Percentiles rank a stretch among this genome's conserved stretches.
phyloP scores from a whole-genome alignment of 768 basidiomycete species.

The Sistotremastrum suecicum region DNA sequence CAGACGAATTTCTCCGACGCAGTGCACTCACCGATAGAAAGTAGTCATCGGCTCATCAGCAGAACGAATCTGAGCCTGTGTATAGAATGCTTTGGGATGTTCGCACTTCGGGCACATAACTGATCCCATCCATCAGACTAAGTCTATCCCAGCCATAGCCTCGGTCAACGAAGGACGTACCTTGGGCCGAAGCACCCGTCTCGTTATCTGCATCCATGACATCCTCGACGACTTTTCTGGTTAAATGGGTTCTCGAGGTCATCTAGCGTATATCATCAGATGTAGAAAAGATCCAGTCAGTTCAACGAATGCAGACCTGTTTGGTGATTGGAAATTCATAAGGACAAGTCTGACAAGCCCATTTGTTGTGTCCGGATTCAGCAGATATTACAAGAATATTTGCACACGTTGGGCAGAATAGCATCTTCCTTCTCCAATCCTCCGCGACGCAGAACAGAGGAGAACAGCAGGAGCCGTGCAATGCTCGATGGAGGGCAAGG shows the following conservation, averaged over 20 bases:
- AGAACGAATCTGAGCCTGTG: slow-evolving; percentile 90
- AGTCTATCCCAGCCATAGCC: not conserved
- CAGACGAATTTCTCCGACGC: too few relatives aligned
- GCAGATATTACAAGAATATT: slow-evolving; percentile 72
- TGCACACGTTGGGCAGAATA: slow-evolving; percentile 91
- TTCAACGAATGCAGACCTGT: slow-evolving; percentile 33
- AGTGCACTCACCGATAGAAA: slow-evolving; percentile 2
- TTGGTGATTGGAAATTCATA: slow-evolving; percentile 91
- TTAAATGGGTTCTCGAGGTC: slow-evolving; percentile 76
- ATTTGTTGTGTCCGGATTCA: slow-evolving; percentile 77
- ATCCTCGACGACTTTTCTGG: slow-evolving; percentile 88
- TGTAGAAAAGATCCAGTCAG: not conserved
- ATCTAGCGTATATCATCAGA: slow-evolving; percentile 36
- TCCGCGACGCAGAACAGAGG: not conserved
- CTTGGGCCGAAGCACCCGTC: slow-evolving; percentile 78
- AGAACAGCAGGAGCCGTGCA: too few relatives aligned
- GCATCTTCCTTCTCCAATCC: slow-evolving; percentile 31
- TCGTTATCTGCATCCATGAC: slow-evolving; percentile 88
- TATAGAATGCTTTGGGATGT: slow-evolving; percentile 75
- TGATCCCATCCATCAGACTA: slow-evolving; percentile 8
- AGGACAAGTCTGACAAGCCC: slow-evolving; percentile 86
- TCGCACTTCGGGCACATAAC: slow-evolving; percentile 71
- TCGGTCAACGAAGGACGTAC: slow-evolving; percentile 24
- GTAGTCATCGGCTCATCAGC: slow-evolving; percentile 85
- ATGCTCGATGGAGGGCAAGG: too few relatives aligned